A percentile compares a stretch with the other conserved stretches of the same genome.
Evolutionary conservation across 139 green algal genomes (phyloP).

Genomic region (Chloropicon primus): DNA sequence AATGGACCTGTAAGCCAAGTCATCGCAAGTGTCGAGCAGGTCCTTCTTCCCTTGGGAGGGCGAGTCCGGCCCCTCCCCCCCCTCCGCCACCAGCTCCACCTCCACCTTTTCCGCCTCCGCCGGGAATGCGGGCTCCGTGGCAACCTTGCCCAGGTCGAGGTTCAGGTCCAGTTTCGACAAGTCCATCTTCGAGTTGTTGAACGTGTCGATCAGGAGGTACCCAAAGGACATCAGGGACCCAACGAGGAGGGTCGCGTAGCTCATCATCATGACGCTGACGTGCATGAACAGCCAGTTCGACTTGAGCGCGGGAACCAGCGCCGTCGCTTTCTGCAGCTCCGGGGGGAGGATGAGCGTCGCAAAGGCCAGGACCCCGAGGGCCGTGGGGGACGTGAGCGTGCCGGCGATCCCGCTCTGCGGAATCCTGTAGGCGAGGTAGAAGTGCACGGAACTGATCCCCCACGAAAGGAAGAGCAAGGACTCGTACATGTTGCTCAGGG

Average conservation of each 20-base stretch:
- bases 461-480: constrained; percentile 16
- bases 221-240: constrained; percentile 11
- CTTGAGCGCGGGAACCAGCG: constrained; percentile 18
- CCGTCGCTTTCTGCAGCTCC: constrained; percentile 11
- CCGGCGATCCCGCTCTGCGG: constrained; percentile 5
- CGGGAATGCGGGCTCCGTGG: neutral
- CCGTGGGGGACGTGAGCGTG: constrained; percentile 13
- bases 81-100: neutral
- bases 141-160: neutral
- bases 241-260: constrained; percentile 13
- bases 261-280: constrained; percentile 21
- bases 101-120: neutral
- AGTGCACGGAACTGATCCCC: constrained; percentile 6
- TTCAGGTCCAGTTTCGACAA: neutral
- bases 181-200: neutral
- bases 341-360: constrained; percentile 12
- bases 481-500: constrained; percentile 21
- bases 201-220: constrained; percentile 6
- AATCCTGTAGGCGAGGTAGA: constrained; percentile 7
- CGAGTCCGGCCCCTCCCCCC: neutral
- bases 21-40: neutral
- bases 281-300: constrained; percentile 22
- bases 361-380: constrained; percentile 3
- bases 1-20: constrained; percentile 13
- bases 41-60: neutral